These are phyloP conservation scores for Emericellopsis atlantica DNA, from an alignment of 2,329 filamentous ascomycete genomes.

Conservation along the genomic window DNA sequence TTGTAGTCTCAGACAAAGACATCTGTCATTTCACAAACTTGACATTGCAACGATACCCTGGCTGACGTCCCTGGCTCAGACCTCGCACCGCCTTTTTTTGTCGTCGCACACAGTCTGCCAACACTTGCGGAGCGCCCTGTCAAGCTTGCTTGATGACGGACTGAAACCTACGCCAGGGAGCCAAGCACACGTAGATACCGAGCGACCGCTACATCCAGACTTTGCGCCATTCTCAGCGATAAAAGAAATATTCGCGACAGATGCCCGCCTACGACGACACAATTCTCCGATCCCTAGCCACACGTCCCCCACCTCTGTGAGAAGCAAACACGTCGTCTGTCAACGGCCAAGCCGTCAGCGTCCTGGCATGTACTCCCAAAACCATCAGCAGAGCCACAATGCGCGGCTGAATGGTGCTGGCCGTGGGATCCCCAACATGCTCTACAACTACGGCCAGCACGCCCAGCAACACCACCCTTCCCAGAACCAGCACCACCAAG, in stretches of 20 bases:
- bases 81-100: too few relatives aligned
- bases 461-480: constrained; percentile 49
- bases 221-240: too few relatives aligned
- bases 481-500: constrained; percentile 51
- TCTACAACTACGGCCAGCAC: constrained; percentile 58
- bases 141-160: too few relatives aligned
- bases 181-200: too few relatives aligned
- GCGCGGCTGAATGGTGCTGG: constrained; percentile 54
- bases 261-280: constrained; percentile 2
- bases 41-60: too few relatives aligned
- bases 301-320: background rate
- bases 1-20: too few relatives aligned
- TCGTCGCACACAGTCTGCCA: too few relatives aligned
- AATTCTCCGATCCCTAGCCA: background rate
- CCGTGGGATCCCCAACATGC: constrained; percentile 48
- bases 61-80: too few relatives aligned
- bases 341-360: constrained; percentile 7
- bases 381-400: constrained; percentile 60
- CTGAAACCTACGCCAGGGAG: too few relatives aligned
- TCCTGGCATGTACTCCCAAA: constrained; percentile 60
- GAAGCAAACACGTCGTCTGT: background rate
- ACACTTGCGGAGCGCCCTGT: too few relatives aligned
- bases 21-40: too few relatives aligned
- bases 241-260: background rate
- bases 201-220: too few relatives aligned